phyloP scores from a whole-genome alignment of 345 rosid genomes.

The Arabidopsis arenosa region DNA sequence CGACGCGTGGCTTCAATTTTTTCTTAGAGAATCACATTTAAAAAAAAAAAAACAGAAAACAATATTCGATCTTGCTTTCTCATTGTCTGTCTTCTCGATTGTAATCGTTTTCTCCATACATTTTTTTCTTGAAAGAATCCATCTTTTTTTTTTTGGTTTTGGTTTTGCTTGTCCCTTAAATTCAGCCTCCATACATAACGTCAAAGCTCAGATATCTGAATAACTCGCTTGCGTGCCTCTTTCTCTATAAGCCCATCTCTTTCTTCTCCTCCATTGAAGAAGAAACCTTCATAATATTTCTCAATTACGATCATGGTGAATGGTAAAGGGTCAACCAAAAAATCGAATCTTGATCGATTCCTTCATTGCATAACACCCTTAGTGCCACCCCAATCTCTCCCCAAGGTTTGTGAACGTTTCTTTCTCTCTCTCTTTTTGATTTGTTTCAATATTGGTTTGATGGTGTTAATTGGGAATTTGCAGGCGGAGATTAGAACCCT shows the following conservation, averaged over 20 bases:
- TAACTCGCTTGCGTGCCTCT: conserved; percentile 35
- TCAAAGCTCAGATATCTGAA: conserved; percentile 54
- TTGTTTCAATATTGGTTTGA: background rate
- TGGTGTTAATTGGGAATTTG: conserved; percentile 12
- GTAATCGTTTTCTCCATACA: conserved; percentile 32
- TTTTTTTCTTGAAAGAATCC: conserved; percentile 11
- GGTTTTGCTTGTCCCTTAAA: conserved; percentile 49
- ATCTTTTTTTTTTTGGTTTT: conserved; percentile 6
- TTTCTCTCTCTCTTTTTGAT: background rate
- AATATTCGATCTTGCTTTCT: conserved; percentile 43
- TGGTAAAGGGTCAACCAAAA: conserved; percentile 58
- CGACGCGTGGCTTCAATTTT: conserved; percentile 35
- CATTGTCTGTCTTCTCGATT: conserved; percentile 26
- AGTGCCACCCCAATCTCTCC: conserved; percentile 73
- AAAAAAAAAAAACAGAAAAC: background rate
- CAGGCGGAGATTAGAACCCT: conserved; percentile 83
- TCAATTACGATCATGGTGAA: conserved; percentile 56
- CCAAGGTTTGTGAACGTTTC: conserved; percentile 58
- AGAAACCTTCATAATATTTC: conserved; percentile 25
- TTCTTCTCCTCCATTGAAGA: conserved; percentile 37
- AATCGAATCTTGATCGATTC: conserved; percentile 86
- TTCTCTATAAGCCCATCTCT: conserved; percentile 18
- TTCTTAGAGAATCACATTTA: conserved; percentile 18
- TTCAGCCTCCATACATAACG: conserved; percentile 55
- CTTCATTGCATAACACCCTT: conserved; percentile 79